Evolutionary conservation across 1,284 basidiomycete genomes (phyloP).

Genomic region (Melampsora americana): DNA sequence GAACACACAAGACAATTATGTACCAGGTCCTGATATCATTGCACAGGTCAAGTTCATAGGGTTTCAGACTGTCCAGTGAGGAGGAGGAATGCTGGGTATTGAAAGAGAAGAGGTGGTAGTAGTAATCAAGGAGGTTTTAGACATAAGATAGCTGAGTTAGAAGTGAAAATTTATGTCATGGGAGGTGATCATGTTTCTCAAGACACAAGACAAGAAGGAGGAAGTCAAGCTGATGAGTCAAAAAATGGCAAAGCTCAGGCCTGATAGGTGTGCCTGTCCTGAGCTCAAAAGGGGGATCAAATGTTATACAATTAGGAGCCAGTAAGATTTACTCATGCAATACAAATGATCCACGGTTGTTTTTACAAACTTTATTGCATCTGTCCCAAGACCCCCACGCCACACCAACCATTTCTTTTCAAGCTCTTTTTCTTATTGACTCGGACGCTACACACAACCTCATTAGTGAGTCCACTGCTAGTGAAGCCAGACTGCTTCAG

Average conservation of each 20-base stretch:
- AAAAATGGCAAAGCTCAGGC: conserved; percentile 12
- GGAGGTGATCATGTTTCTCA: too few relatives aligned
- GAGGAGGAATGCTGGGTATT: too few relatives aligned
- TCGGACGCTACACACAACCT: conserved; percentile 9
- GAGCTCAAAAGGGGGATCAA: background rate
- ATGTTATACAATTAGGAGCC: background rate
- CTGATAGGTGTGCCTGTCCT: conserved; percentile 6
- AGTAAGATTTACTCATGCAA: background rate
- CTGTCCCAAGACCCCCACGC: background rate
- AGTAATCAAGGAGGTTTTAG: too few relatives aligned
- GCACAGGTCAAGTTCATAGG: too few relatives aligned
- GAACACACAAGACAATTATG: too few relatives aligned
- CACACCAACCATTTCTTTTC: background rate
- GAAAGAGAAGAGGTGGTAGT: too few relatives aligned
- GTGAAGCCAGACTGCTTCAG: background rate
- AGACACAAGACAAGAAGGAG: background rate
- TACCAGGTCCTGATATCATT: too few relatives aligned
- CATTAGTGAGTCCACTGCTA: background rate
- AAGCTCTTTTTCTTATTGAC: background rate
- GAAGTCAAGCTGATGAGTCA: background rate
- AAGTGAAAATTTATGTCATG: too few relatives aligned
- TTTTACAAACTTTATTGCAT: background rate
- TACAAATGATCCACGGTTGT: background rate
- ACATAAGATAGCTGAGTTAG: too few relatives aligned
- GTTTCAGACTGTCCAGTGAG: too few relatives aligned